Evolutionary conservation across 164 flowering plant species (phyloP).

Genomic region (Magnolia officinalis): DNA sequence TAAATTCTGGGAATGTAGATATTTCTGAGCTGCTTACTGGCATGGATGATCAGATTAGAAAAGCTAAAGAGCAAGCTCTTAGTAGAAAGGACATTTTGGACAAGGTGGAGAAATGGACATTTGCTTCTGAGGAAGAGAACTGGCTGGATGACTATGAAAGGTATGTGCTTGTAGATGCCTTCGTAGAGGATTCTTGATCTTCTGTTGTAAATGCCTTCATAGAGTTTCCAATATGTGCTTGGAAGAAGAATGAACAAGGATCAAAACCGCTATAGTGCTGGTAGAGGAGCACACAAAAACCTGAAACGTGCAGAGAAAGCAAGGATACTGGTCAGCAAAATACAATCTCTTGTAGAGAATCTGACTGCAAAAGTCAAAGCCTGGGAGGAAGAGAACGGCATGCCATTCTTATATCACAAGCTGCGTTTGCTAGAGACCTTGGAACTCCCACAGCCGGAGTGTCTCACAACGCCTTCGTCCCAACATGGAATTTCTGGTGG

Average conservation of each 20-base stretch:
- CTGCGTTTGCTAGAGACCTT: constrained; percentile 46
- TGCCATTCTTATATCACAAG: constrained; percentile 74
- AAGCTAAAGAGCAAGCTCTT: constrained; percentile 71
- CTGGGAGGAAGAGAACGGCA: constrained; percentile 80
- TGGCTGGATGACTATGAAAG: constrained; percentile 94
- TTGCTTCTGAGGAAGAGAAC: constrained; percentile 69
- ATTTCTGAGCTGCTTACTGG: constrained; percentile 46
- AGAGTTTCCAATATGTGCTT: not conserved
- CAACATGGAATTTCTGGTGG: constrained; percentile 40
- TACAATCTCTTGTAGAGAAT: constrained; percentile 69
- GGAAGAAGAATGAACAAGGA: constrained; percentile 6
- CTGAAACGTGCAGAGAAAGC: constrained; percentile 92
- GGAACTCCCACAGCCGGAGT: constrained; percentile 59
- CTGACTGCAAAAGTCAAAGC: constrained; percentile 63
- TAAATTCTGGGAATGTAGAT: constrained; percentile 65
- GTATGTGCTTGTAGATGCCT: constrained; percentile 3
- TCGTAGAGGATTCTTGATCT: too few species aligned
- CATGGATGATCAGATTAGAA: constrained; percentile 68
- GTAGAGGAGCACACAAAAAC: constrained; percentile 79
- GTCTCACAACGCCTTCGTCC: constrained; percentile 29
- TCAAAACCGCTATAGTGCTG: constrained; percentile 73
- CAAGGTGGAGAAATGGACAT: constrained; percentile 83
- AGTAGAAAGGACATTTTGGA: constrained; percentile 81
- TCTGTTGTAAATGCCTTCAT: too few species aligned
- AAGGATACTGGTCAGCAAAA: constrained; percentile 62